Base-by-base conservation (phyloP, 192 early-diverging fungal species). In the Linnemannia exigua region DNA sequence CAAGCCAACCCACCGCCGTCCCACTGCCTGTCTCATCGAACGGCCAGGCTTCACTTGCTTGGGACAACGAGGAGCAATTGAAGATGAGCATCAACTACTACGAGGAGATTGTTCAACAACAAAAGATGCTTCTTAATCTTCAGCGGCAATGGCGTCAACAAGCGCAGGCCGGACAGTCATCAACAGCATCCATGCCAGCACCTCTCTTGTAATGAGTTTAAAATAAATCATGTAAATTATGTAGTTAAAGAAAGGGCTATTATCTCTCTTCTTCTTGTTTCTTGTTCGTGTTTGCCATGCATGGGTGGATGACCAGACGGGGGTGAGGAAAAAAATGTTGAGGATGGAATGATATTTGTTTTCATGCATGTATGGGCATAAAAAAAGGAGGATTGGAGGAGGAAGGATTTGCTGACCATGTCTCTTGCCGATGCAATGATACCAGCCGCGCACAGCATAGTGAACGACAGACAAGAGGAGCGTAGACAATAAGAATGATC, bases 71-170 rank as follows among this genome's bases (percentile, higher is more conserved):
- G 41, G 74, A 81, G 69, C 52, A 75, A 12, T 33, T 81, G 41
- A 75, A 69, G 7, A 75, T n/a, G 68, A 81, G 73, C 50, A 81
- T 81, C 28, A 35, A 58, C 67, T 81, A 70, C 19, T 71, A 71
- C 33, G 80, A 81, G 31, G 14, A 33, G 9, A 48, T 81, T 20
- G 20, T 81, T 33, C 66, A 81, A 25, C 37, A 75, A 38, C 80
- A 75, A 47, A 81, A 76, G 69, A 63, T 35, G 15, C 33, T 54
- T 47, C 74, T 81, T 16, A 37, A 41, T 0, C 36, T 71, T 31
- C 80, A 75, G 17, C 66, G 48, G 16, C 80, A 81, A 28, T 46
- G 68, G 44, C 67, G 58, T 20, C 52, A 48, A 33, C 69, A 79
- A 25, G n/a, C 47, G 6, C 35, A 33, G 46, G 12, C 31, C 58